Evolutionary conservation across 371 early-diverging fungal species (phyloP).

Genomic region (Mucor ambiguus): DNA sequence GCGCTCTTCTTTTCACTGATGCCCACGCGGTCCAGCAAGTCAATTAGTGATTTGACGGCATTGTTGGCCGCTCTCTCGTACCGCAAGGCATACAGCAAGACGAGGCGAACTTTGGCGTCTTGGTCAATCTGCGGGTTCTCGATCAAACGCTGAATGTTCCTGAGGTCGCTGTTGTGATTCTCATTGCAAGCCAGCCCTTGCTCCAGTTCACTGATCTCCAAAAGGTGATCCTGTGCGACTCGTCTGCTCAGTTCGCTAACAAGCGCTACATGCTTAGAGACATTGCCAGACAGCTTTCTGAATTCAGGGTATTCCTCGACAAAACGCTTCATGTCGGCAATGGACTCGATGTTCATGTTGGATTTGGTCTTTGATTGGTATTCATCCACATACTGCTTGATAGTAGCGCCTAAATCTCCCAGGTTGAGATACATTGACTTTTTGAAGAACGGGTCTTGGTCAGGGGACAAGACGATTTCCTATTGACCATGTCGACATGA

Average conservation of each 20-base stretch:
- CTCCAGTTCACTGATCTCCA: constrained; percentile 92
- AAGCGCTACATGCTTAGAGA: constrained; percentile 95
- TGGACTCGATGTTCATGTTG: constrained; percentile 89
- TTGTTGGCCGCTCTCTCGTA: constrained; percentile 85
- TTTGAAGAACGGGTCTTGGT: constrained; percentile 91
- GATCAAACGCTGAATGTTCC: constrained; percentile 72
- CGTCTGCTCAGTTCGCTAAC: constrained; percentile 89
- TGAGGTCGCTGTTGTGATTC: constrained; percentile 80
- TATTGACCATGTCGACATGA: constrained; percentile 17
- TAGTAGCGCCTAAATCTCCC: constrained; percentile 93
- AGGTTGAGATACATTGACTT: constrained; percentile 88
- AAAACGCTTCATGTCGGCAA: constrained; percentile 97
- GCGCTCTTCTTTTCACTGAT: constrained; percentile 72
- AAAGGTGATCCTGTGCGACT: constrained; percentile 71
- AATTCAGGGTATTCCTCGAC: constrained; percentile 98
- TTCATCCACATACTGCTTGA: constrained; percentile 92
- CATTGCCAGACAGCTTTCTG: constrained; percentile 91
- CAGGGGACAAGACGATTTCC: constrained; percentile 88
- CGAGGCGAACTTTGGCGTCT: constrained; percentile 79
- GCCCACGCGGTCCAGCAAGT: constrained; percentile 67
- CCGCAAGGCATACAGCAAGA: constrained; percentile 84
- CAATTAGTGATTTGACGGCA: constrained; percentile 65
- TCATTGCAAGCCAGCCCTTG: constrained; percentile 92
- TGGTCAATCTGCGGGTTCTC: constrained; percentile 66
- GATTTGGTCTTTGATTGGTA: constrained; percentile 90